phyloP scores from a whole-genome alignment of 352 stramenopile genomes.

The Globisporangium uncinulatum region DNA sequence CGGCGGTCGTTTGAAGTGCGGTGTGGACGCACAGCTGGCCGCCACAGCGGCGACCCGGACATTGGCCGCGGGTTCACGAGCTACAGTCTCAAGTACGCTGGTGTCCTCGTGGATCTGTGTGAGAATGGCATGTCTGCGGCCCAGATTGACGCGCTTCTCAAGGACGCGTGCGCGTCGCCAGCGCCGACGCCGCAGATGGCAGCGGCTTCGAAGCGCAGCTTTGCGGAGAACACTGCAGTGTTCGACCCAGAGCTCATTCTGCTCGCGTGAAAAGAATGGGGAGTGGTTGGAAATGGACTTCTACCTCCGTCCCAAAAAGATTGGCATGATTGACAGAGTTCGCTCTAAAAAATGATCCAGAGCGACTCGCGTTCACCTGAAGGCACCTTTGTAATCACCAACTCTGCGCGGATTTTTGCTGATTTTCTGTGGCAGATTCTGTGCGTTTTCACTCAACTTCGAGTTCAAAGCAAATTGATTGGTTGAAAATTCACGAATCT shows the following conservation, averaged over 20 bases:
- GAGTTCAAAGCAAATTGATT: too few species aligned
- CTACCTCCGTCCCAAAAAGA: slow-evolving; percentile 9
- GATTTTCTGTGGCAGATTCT: slow-evolving; percentile 8
- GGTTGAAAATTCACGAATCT: slow-evolving; percentile 6
- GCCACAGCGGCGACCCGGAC: slow-evolving; percentile 17
- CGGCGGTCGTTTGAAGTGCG: slow-evolving; percentile 23
- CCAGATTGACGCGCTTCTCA: slow-evolving; percentile 25
- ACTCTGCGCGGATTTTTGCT: too few species aligned
- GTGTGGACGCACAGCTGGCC: slow-evolving; percentile 6
- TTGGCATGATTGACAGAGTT: slow-evolving; percentile 4
- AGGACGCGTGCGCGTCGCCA: slow-evolving; percentile 18
- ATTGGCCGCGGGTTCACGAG: slow-evolving; percentile 41
- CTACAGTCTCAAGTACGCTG: slow-evolving; percentile 68
- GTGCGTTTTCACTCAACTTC: slow-evolving; percentile 7
- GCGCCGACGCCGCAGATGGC: not conserved
- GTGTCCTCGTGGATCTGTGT: slow-evolving; percentile 40
- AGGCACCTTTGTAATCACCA: slow-evolving; percentile 8
- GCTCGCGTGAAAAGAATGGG: not conserved
- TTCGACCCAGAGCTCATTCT: slow-evolving; percentile 21
- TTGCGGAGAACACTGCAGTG: slow-evolving; percentile 4
- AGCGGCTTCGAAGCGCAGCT: not conserved
- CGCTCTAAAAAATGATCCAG: slow-evolving; percentile 3
- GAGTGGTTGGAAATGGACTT: too few species aligned
- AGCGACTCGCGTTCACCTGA: not conserved
- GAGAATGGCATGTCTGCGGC: slow-evolving; percentile 20